Base-by-base conservation (phyloP, 176 grass and related monocot genomes). In the Stipa capillata region DNA sequence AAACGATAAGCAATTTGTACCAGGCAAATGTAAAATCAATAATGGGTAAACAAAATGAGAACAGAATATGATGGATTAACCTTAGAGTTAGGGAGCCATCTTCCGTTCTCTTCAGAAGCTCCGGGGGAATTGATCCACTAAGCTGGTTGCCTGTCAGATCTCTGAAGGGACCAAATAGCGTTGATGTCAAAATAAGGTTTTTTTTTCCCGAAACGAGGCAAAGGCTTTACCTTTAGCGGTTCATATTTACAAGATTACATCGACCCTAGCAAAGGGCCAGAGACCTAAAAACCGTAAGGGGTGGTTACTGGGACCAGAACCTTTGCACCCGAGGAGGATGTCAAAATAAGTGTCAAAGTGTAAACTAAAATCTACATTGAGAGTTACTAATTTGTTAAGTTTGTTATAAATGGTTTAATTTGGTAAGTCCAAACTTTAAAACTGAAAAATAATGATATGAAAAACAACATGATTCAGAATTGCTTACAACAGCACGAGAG, bases 401-500 rank as follows among this genome's bases (percentile, higher is more conserved):
- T 18, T 14, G 37, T 2, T 54, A 15, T 39, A 16, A 40, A n/a
- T n/a, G n/a, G n/a, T n/a, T n/a, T n/a, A n/a, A n/a, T n/a, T n/a
- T n/a, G n/a, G n/a, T n/a, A n/a, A n/a, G n/a, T n/a, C n/a, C n/a
- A n/a, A n/a, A n/a, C n/a, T n/a, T n/a, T n/a, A n/a, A n/a, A n/a
- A n/a, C n/a, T n/a, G n/a, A 25, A 37, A 73, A 74, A 36, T 27
- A 55, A 54, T 11, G 33, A 74, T 8, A 74, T 6, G 2, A 24
- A 41, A 56, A n/a, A 40, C 24, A 56, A 57, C 12, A 39, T 41
- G 14, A 24, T 40, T 20, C 35, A 17, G 51, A 74, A 29, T 51
- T 43, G 84, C 92, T 86, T 89, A 94, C 92, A 94, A 25, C 23
- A 91, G 25, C 20, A 52, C 17, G 35, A 94, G 86, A n/a, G 74